phyloP scores from a whole-genome alignment of 2,329 filamentous ascomycete species.

The Fusarium tjaetaba region DNA sequence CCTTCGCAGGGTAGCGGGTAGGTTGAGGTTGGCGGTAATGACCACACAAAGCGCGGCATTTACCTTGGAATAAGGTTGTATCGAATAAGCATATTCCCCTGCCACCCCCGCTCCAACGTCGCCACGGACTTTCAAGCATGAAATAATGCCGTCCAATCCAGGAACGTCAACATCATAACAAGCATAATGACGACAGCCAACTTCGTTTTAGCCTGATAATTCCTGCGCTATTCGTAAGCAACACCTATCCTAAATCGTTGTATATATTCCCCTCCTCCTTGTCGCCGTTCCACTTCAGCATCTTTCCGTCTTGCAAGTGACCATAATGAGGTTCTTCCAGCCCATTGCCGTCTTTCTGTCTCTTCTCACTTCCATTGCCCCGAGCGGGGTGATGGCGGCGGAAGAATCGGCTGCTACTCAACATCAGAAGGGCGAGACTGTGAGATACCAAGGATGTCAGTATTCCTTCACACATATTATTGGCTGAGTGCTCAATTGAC shows the following conservation, averaged over 20 bases:
- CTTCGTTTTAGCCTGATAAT: not conserved
- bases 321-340: constrained; percentile 11
- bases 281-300: no score
- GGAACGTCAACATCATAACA: not conserved
- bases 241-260: not conserved
- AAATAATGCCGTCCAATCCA: not conserved
- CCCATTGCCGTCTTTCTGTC: constrained; percentile 3
- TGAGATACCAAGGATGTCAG: constrained; percentile 12
- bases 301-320: not conserved
- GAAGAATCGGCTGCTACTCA: not conserved
- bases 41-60: not conserved
- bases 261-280: not conserved
- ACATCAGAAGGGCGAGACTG: not conserved
- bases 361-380: not conserved
- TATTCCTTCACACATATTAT: not conserved
- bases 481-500: not conserved
- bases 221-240: not conserved
- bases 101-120: not conserved
- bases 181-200: not conserved
- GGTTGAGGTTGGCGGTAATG: not conserved
- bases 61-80: not conserved
- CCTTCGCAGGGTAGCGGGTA: not conserved
- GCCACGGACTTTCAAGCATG: not conserved
- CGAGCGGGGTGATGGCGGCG: constrained; percentile 1
- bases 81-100: not conserved